These are phyloP conservation scores for Cystofilobasidium ferigula DNA, from an alignment of 768 basidiomycete species.

Conservation along the genomic window DNA sequence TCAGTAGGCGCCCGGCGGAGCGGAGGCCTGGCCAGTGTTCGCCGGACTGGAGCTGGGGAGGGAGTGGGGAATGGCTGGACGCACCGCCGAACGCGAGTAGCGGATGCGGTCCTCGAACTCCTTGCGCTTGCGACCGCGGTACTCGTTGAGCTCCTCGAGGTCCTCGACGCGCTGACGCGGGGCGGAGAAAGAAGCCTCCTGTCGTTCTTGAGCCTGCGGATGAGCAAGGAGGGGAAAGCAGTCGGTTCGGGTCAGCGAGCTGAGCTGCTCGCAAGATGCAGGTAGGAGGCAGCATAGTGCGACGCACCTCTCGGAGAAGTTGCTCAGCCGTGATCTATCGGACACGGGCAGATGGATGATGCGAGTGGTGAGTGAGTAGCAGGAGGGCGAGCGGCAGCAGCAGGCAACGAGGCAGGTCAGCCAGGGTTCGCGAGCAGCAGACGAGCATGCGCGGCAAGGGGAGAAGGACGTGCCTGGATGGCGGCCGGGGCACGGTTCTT, in stretches of 20 bases:
- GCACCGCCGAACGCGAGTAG: slow-evolving; percentile 39
- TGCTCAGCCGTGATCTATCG: slow-evolving; percentile 92
- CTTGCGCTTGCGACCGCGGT: slow-evolving; percentile 70
- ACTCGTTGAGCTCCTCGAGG: slow-evolving; percentile 72
- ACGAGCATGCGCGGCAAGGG: too few species aligned
- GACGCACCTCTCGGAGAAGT: slow-evolving; percentile 73
- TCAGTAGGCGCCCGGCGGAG: too few species aligned
- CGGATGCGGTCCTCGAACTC: slow-evolving; percentile 72
- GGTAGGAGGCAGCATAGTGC: background rate
- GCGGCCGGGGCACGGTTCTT: slow-evolving; percentile 94
- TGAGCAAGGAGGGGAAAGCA: background rate
- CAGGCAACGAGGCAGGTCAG: too few species aligned
- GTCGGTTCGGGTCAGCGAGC: background rate
- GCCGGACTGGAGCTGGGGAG: background rate
- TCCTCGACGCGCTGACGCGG: slow-evolving; percentile 94
- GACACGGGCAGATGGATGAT: slow-evolving; percentile 10
- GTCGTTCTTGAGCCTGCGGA: slow-evolving; percentile 85
- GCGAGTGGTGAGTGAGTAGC: background rate
- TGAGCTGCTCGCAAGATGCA: background rate
- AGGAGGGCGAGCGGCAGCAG: slow-evolving; percentile 10
- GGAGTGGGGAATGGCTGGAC: slow-evolving; percentile 22
- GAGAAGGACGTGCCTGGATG: slow-evolving; percentile 55
- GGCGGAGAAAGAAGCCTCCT: slow-evolving; percentile 80
- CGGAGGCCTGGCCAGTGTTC: too few species aligned
- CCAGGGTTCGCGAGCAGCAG: too few species aligned